phyloP scores from a whole-genome alignment of 768 basidiomycete genomes.

The Termitomyces sp. region DNA sequence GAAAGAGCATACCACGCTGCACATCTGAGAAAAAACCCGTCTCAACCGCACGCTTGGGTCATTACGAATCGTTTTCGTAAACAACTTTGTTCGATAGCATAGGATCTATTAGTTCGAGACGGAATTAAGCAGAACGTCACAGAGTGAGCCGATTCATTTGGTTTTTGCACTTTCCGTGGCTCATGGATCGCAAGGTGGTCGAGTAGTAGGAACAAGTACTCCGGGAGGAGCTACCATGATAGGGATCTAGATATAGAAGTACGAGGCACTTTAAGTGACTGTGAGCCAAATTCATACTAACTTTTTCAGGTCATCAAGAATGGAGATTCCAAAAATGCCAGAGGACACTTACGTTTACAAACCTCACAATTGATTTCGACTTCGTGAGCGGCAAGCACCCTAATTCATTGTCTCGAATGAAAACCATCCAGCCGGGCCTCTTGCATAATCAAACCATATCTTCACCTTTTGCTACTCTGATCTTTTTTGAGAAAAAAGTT shows the following conservation, averaged over 20 bases:
- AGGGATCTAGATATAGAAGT: background rate
- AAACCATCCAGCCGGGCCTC: background rate
- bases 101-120: background rate
- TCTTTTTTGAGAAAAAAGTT: background rate
- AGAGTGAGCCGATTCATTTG: background rate
- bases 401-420: background rate
- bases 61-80: background rate
- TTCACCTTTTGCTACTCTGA: background rate
- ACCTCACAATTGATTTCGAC: background rate
- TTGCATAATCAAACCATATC: background rate
- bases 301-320: background rate
- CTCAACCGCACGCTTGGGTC: background rate
- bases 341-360: background rate
- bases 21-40: background rate
- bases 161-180: background rate
- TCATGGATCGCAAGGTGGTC: background rate
- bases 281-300: background rate
- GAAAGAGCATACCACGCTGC: background rate
- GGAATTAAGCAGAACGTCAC: background rate
- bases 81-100: background rate
- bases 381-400: background rate
- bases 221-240: background rate
- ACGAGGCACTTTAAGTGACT: background rate
- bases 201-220: background rate
- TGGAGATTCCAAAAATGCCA: background rate